phyloP scores from a whole-genome alignment of 23 red algal species.

The Cyanidioschyzon merolae region DNA sequence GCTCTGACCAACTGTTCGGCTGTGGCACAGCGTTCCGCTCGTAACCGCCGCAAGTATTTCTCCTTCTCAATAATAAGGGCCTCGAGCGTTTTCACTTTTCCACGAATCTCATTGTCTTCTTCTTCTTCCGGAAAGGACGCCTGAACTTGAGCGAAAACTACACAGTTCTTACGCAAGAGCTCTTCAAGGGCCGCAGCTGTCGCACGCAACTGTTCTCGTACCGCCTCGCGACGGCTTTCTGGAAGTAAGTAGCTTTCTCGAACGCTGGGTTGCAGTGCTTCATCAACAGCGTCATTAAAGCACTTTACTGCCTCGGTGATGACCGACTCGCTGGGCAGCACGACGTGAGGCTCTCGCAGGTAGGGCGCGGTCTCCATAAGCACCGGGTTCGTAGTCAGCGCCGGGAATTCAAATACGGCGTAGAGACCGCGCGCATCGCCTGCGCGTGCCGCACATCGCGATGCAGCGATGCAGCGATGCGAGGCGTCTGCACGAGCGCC shows the following conservation, averaged over 20 bases:
- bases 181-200: background rate
- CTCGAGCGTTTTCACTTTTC: background rate
- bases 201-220: background rate
- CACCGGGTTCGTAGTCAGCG: too few relatives aligned
- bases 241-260: background rate
- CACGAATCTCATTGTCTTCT: background rate
- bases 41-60: background rate
- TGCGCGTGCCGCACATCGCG: too few relatives aligned
- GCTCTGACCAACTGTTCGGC: background rate
- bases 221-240: background rate
- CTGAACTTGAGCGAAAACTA: background rate
- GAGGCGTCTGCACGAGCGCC: too few relatives aligned
- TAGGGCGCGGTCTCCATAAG: too few relatives aligned
- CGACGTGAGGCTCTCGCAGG: background rate
- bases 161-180: background rate
- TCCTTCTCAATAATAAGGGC: background rate
- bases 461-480: too few relatives aligned
- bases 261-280: background rate
- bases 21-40: background rate
- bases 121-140: background rate
- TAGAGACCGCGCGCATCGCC: too few relatives aligned
- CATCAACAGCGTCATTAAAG: background rate
- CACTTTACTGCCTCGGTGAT: background rate
- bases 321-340: background rate
- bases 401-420: too few relatives aligned